These are phyloP conservation scores for Linum trigynum DNA, from an alignment of 345 rosid genomes.

Conservation along the genomic window DNA sequence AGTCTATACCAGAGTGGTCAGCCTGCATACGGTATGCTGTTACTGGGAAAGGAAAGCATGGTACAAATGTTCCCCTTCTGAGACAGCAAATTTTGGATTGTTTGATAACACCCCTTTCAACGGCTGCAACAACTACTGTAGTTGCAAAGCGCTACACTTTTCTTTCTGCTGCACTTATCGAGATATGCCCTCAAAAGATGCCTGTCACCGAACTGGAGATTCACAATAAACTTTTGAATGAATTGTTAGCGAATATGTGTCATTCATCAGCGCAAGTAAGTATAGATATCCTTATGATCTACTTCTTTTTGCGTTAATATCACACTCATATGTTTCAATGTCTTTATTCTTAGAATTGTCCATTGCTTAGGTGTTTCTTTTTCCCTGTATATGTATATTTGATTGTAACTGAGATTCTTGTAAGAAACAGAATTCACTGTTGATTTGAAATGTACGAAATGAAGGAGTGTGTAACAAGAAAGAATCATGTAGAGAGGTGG, in stretches of 20 bases:
- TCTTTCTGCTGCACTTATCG: constrained; percentile 85
- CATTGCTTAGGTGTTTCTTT: too few relatives aligned
- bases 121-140: constrained; percentile 67
- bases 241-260: constrained; percentile 73
- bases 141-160: constrained; percentile 94
- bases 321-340: too few relatives aligned
- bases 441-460: too few relatives aligned
- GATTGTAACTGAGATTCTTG: too few relatives aligned
- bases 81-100: constrained; percentile 78
- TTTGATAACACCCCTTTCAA: constrained; percentile 68
- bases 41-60: constrained; percentile 93
- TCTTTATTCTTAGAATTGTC: too few relatives aligned
- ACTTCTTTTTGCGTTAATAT: too few relatives aligned
- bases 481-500: too few relatives aligned
- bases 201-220: constrained; percentile 60
- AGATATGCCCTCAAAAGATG: constrained; percentile 81
- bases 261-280: constrained; percentile 98
- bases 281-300: background rate
- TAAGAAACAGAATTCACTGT: too few relatives aligned
- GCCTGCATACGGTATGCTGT: constrained; percentile 97
- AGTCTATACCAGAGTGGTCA: constrained; percentile 96
- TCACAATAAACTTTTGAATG: constrained; percentile 60
- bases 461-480: too few relatives aligned
- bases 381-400: too few relatives aligned
- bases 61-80: constrained; percentile 65